Evolutionary conservation across 345 rosid genomes (phyloP).

Genomic region (Eucalyptus sideroxylon): DNA sequence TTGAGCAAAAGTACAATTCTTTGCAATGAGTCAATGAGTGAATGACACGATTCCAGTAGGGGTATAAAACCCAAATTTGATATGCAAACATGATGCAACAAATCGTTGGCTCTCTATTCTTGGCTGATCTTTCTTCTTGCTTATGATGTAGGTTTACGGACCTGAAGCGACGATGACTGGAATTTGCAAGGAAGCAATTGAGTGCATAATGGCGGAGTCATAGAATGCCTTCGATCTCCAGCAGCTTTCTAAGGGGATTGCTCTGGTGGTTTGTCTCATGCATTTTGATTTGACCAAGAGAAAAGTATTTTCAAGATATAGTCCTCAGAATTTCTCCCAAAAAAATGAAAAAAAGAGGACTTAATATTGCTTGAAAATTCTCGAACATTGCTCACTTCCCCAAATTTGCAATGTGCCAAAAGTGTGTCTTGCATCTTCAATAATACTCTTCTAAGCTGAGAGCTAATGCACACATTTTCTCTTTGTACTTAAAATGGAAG

Average conservation of each 20-base stretch:
- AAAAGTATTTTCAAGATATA: neutral
- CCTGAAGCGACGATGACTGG: conserved; percentile 98
- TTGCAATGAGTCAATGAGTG: neutral
- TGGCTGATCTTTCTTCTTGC: neutral
- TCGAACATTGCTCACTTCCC: neutral
- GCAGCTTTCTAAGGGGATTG: neutral
- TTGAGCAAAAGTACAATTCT: neutral
- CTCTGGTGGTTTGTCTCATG: neutral
- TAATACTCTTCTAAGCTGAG: neutral
- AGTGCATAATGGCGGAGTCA: conserved; percentile 54
- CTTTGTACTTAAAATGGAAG: neutral
- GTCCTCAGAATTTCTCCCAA: neutral
- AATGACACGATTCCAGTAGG: neutral
- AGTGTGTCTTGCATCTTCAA: neutral
- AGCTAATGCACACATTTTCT: neutral
- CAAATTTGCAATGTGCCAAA: neutral
- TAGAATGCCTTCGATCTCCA: neutral
- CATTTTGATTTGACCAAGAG: neutral
- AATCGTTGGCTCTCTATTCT: neutral
- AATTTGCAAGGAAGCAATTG: conserved; percentile 92
- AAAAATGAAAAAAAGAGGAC: neutral
- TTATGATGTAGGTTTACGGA: conserved; percentile 61
- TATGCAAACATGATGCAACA: neutral
- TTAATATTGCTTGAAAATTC: neutral
- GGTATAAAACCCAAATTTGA: neutral